Evolutionary conservation across 371 early-diverging fungal species (phyloP).

Genomic region (Mortierella sp.): DNA sequence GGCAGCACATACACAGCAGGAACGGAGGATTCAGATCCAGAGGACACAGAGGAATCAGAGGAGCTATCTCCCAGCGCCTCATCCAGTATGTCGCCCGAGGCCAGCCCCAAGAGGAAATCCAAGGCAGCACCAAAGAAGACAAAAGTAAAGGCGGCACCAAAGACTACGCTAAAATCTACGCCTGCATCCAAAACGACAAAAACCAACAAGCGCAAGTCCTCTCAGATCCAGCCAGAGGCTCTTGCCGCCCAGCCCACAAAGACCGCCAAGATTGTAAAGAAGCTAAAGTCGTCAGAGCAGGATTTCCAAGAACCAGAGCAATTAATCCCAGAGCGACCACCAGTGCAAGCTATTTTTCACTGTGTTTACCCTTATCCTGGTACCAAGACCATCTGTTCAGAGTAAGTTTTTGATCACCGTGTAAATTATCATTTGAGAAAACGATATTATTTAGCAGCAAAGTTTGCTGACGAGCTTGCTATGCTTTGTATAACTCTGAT

Average conservation of each 20-base stretch:
- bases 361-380: conserved; percentile 31
- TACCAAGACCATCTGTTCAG: conserved; percentile 22
- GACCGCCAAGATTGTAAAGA: background rate
- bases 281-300: background rate
- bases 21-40: conserved; percentile 3
- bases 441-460: background rate
- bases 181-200: conserved; percentile 21
- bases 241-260: background rate
- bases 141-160: background rate
- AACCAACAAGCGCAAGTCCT: conserved; percentile 32
- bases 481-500: background rate
- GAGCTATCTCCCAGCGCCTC: background rate
- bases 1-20: background rate
- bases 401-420: conserved; percentile 11
- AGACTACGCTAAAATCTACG: background rate
- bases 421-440: background rate
- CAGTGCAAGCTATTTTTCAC: conserved; percentile 3
- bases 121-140: background rate
- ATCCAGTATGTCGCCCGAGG: background rate
- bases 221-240: conserved; percentile 8
- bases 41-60: background rate
- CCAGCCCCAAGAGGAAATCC: background rate
- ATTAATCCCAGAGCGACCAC: background rate
- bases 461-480: background rate
- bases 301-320: background rate